These are phyloP conservation scores for Peronosclerospora sorghi DNA, from an alignment of 352 stramenopile genomes.

Conservation along the genomic window DNA sequence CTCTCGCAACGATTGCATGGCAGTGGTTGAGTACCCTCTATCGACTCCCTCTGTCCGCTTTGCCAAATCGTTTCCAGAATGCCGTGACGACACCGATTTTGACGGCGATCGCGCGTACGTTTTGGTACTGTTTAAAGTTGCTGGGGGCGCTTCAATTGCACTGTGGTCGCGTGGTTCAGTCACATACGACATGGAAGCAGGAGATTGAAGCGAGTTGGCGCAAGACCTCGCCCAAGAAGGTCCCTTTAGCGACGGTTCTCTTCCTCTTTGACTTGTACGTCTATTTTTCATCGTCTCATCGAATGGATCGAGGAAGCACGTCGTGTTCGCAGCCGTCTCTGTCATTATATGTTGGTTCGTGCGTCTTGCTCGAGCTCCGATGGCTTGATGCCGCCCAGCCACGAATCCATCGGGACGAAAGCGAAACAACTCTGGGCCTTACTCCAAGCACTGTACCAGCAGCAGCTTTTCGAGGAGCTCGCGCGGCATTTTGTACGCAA, in stretches of 20 bases:
- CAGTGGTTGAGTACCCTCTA: conserved; percentile 12
- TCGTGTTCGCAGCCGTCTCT: conserved; percentile 20
- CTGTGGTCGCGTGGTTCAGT: background rate
- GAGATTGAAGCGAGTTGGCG: conserved; percentile 7
- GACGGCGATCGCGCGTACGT: conserved; percentile 38
- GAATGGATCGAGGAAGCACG: conserved; percentile 4
- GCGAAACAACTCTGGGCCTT: conserved; percentile 43
- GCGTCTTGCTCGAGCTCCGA: conserved; percentile 19
- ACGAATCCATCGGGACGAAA: conserved; percentile 14
- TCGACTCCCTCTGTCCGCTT: conserved; percentile 1
- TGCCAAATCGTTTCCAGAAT: conserved; percentile 24
- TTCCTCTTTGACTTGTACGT: conserved; percentile 69
- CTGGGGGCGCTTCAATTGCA: conserved; percentile 24
- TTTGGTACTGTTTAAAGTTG: conserved; percentile 46
- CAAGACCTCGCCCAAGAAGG: conserved; percentile 21
- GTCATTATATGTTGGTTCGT: conserved; percentile 45
- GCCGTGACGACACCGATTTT: conserved; percentile 46
- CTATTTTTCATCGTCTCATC: conserved; percentile 55
- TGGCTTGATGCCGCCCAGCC: conserved; percentile 9
- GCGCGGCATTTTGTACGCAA: conserved; percentile 27
- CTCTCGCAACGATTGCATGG: conserved; percentile 15
- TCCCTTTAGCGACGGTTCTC: conserved; percentile 39
- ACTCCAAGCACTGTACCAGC: conserved; percentile 29
- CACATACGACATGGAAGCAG: conserved; percentile 1
- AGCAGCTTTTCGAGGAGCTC: conserved; percentile 29